Percentiles rank a stretch among this genome's conserved stretches.
Conservation (phyloP, 1,284 basidiomycete genomes). For the Phellinidium pouzarii region DNA sequence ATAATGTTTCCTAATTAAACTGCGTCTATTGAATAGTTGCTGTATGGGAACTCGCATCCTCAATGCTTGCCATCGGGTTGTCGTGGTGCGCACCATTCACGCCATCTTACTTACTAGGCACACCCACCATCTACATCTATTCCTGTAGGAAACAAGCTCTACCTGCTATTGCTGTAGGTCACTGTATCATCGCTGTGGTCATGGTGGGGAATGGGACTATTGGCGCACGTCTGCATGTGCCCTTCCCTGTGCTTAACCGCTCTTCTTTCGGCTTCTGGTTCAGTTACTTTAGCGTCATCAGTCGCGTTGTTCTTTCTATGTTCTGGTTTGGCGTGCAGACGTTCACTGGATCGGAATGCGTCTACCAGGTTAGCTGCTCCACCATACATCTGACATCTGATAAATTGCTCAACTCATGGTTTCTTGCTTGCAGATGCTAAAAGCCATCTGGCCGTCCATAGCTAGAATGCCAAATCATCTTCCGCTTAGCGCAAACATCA, state of each 20-base stretch:
- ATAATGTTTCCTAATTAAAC: not conserved
- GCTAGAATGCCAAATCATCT: conserved; percentile 59
- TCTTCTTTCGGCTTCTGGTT: conserved; percentile 79
- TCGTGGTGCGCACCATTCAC: conserved; percentile 40
- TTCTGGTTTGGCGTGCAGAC: conserved; percentile 69
- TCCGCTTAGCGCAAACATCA: conserved; percentile 52
- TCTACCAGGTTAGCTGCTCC: conserved; percentile 42
- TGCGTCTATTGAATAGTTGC: too few relatives aligned
- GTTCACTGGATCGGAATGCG: conserved; percentile 55
- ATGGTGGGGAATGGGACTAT: conserved; percentile 65
- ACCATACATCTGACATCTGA: not conserved
- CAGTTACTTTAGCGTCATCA: conserved; percentile 70
- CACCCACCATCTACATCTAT: not conserved
- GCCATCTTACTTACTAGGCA: not conserved
- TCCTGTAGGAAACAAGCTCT: conserved; percentile 25
- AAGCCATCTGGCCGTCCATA: conserved; percentile 73
- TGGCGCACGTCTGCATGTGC: conserved; percentile 62
- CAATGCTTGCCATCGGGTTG: conserved; percentile 60
- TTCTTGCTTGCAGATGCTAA: conserved; percentile 46
- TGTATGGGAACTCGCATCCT: conserved; percentile 44
- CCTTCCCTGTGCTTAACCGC: conserved; percentile 68
- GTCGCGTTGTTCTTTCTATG: conserved; percentile 66
- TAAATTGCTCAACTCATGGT: not conserved
- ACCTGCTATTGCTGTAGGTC: conserved; percentile 56
- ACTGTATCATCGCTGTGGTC: conserved; percentile 48